Evolutionary conservation across 495 filamentous ascomycete genomes (phyloP), one percentile per base, ranked within the genome.

Genomic region (Aspergillus incahuasiensis): DNA sequence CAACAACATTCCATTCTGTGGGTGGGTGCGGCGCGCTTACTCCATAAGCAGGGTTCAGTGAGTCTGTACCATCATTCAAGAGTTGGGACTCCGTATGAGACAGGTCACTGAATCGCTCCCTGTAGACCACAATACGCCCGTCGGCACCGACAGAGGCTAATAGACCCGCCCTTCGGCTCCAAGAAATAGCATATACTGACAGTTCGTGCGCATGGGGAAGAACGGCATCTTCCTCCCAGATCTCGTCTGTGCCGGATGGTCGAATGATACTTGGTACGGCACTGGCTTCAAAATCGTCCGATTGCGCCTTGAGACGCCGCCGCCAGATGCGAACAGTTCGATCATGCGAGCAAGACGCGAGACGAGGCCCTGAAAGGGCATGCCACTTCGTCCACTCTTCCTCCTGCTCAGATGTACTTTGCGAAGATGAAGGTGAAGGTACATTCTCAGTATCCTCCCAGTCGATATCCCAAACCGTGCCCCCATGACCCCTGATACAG

Each of bases 111-210:
- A 78, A 65, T n/a, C 65, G 63, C 55, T 83, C 94, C 70, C 85
- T 78, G 63, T 98, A 98, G 0, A 98, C 66, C 5, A 87, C 86
- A 53, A 97, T 79, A 41, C 83, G 78, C 3, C 92, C 90, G 73
- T 98, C 94, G 11, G 92, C 88, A 15, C 92, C 91, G 6, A 86
- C 84, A 35, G 87, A 95, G 0, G 86, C 92, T 35, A 97, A 75
- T 54, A 89, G 67, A 0, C 92, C 92, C 3, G 82, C 83, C 55
- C 71, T 78, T 28, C 75, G 72, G 63, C 90, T 94, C 94, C 94
- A 98, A 4, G 82, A 73, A 15, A 88, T 81, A 6, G 85, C 79
- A 68, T 97, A 97, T 19, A 97, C 74, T 16, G 91, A 82, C 48
- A 91, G 68, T n/a, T 84, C 84, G 61, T 97, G 94, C 8, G 73